Evolutionary conservation across 257 asterid genomes (phyloP), one percentile per base, ranked within the genome.

Genomic region (Nicotiana tomentosiformis): DNA sequence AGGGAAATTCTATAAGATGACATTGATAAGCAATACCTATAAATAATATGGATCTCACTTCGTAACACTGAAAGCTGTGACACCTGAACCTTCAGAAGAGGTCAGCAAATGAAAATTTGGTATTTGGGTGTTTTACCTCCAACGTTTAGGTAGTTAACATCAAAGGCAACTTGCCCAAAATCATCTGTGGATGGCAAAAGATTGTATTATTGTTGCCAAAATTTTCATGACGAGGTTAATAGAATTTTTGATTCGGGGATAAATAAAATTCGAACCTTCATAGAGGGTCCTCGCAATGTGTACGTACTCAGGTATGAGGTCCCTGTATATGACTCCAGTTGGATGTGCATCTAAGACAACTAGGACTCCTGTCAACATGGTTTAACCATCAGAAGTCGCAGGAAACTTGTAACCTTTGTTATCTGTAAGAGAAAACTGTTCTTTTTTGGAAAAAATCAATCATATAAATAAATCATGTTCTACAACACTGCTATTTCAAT

Each of bases 301-400:
- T n/a, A 89, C 97, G 77, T 95, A 95, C 58, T 89, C 85, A 3
- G 98, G 97, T 66, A 95, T 87, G 84, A 95, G 97, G 86, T 95
- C 99, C 82, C 46, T 86, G 89, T 88, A 94, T 49, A 95, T 92
- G 86, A 95, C 89, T 82, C 99, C 98, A 18, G 84, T 90, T 46
- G 99, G 99, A 86, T 83, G 87, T 39, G 99, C 98, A 88, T 95
- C 99, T 87, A 95, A 85, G 80, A 91, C 97, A 58, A 94, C 97
- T 32, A 95, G 90, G 77, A 94, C 97, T 85, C 99, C 99, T 95
- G 95, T 80, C 83, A 82, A 37, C 46, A 72, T 23, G 39, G 26
- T 46, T 51, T 23, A 35, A 5, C 26, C 37, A 14, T 11, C 37
- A 23, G 61, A 72, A 23, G 39, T 20, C 39, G 15, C 61, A 74